Conservation (phyloP, 805 yeast genomes). For the Candida bentonensis region DNA sequence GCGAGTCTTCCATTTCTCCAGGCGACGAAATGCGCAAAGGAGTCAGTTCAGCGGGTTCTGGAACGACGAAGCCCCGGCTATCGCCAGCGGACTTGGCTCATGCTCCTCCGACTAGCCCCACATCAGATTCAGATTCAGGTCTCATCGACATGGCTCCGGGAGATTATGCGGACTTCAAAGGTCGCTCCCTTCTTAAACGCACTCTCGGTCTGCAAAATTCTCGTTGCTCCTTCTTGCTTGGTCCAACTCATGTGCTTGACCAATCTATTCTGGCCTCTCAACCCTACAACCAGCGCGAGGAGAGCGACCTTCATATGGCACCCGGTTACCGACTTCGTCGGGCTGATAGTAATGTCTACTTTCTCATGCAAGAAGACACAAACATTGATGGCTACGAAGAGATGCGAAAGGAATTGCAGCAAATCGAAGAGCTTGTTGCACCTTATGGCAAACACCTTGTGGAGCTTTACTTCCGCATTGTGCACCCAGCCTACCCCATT, state of each 20-base stretch:
- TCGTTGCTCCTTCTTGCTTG: slow-evolving; percentile 75
- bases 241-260: slow-evolving; percentile 80
- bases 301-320: slow-evolving; percentile 68
- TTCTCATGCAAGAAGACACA: not conserved
- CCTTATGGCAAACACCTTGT: slow-evolving; percentile 70
- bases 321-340: slow-evolving; percentile 14
- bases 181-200: slow-evolving; percentile 49
- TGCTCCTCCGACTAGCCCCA: not conserved
- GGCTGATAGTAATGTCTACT: not conserved
- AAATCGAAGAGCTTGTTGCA: slow-evolving; percentile 72
- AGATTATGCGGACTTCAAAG: slow-evolving; percentile 51
- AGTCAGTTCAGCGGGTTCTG: too few relatives aligned
- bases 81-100: not conserved
- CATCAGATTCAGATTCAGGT: slow-evolving; percentile 4
- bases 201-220: slow-evolving; percentile 76
- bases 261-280: slow-evolving; percentile 50
- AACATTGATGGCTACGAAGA: slow-evolving; percentile 51
- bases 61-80: too few relatives aligned
- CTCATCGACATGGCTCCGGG: slow-evolving; percentile 33
- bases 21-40: not conserved
- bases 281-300: slow-evolving; percentile 36
- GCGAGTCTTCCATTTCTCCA: not conserved
- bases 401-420: slow-evolving; percentile 74
- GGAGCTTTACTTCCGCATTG: slow-evolving; percentile 66
- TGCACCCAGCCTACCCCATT: slow-evolving; percentile 87